Evolutionary conservation across 768 basidiomycete species (phyloP).

Genomic region (Tylopilus sp.): DNA sequence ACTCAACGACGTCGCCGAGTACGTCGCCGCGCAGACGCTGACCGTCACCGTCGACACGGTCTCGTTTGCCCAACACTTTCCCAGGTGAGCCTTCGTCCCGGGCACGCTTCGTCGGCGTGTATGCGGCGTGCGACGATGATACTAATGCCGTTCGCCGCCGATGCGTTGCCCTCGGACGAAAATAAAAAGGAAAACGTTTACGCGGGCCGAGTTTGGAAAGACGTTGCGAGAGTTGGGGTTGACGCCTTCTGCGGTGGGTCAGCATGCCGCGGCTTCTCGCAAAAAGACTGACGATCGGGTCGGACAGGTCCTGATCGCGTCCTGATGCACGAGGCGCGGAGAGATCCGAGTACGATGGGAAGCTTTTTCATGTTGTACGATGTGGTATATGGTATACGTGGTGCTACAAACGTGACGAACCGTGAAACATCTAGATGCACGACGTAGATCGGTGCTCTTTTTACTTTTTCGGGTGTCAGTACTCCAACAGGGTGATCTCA

Average conservation of each 20-base stretch:
- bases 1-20: constrained; percentile 84
- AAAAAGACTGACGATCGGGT: neutral
- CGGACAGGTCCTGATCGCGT: constrained; percentile 54
- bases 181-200: constrained; percentile 59
- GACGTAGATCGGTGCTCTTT: too few species aligned
- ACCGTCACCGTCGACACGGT: constrained; percentile 75
- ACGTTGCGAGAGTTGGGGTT: constrained; percentile 80
- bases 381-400: too few species aligned
- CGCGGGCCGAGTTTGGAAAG: constrained; percentile 69
- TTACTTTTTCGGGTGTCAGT: constrained; percentile 22
- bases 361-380: too few species aligned
- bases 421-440: too few species aligned
- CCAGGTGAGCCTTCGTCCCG: constrained; percentile 50
- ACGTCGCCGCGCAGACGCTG: constrained; percentile 70
- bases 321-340: constrained; percentile 6
- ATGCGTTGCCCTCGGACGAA: neutral
- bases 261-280: too few species aligned
- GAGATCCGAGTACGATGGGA: too few species aligned
- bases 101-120: neutral
- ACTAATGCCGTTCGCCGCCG: neutral
- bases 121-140: neutral
- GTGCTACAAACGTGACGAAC: too few species aligned
- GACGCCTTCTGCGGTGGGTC: constrained; percentile 74
- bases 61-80: constrained; percentile 76
- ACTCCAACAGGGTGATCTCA: constrained; percentile 49